Evolutionary conservation across 805 yeast species (phyloP).

Genomic region (Ogataea pini): DNA sequence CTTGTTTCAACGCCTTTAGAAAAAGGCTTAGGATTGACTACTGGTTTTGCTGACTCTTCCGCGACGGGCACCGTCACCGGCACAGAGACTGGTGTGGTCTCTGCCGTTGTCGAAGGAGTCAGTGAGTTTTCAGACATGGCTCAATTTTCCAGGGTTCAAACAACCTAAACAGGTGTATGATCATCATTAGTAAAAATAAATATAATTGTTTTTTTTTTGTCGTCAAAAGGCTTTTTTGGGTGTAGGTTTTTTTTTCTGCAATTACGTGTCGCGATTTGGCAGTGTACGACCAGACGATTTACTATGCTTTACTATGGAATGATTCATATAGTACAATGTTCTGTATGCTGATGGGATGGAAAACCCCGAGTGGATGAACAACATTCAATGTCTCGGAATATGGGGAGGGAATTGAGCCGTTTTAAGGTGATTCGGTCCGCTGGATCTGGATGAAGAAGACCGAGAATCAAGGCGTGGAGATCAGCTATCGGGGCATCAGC

Average conservation of each 20-base stretch:
- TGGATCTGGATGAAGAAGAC: neutral
- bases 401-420: neutral
- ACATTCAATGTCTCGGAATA: neutral
- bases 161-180: neutral
- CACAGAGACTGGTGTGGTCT: neutral
- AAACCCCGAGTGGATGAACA: neutral
- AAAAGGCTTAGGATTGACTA: neutral
- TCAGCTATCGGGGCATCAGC: neutral
- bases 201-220: neutral
- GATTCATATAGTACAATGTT: neutral
- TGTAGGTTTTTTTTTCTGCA: neutral
- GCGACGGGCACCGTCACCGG: neutral
- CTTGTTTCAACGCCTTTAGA: conserved; percentile 21
- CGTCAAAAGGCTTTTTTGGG: neutral
- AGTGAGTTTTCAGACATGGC: conserved; percentile 4
- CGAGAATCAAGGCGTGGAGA: neutral
- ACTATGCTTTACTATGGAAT: neutral
- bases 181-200: neutral
- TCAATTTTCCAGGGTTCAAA: too few species aligned
- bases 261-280: conserved; percentile 8
- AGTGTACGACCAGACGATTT: neutral
- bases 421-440: neutral
- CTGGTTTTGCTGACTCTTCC: neutral
- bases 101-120: neutral
- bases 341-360: neutral